These are phyloP conservation scores for Inonotus obliquus DNA, from an alignment of 1,284 basidiomycete species.

Conservation along the genomic window DNA sequence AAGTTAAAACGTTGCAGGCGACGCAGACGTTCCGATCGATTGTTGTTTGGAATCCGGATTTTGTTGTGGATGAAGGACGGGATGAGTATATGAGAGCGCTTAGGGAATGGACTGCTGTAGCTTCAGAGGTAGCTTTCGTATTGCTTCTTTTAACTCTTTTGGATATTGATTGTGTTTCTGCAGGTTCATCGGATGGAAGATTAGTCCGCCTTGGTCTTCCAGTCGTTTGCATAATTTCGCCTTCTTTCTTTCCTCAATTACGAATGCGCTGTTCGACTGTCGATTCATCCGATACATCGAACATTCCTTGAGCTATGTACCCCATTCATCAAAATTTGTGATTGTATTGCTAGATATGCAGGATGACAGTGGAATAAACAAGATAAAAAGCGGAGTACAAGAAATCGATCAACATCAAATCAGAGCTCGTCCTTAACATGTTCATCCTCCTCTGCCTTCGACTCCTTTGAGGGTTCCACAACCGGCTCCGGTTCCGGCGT, in stretches of 20 bases:
- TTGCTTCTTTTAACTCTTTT: not conserved
- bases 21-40: slow-evolving; percentile 55
- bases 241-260: no score
- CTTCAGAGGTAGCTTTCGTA: slow-evolving; percentile 43
- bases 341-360: not conserved
- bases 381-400: slow-evolving; percentile 1
- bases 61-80: slow-evolving; percentile 54
- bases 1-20: slow-evolving; percentile 39
- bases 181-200: slow-evolving; percentile 13
- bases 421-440: slow-evolving; percentile 18
- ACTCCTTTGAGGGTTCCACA: not conserved
- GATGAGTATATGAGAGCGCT: slow-evolving; percentile 68
- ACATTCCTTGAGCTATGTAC: not conserved
- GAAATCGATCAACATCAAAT: not conserved
- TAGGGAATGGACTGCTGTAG: slow-evolving; percentile 59
- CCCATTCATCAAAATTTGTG: not conserved
- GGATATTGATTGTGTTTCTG: not conserved
- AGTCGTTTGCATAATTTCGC: no score
- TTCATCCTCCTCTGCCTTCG: not conserved
- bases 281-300: not conserved
- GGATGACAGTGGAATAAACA: slow-evolving; percentile 4
- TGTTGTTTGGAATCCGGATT: slow-evolving; percentile 69
- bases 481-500: not conserved
- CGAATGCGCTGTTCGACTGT: not conserved
- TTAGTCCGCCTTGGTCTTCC: not conserved